Evolutionary conservation across 1,284 basidiomycete species (phyloP).

Genomic region (Melampsora occidentalis): DNA sequence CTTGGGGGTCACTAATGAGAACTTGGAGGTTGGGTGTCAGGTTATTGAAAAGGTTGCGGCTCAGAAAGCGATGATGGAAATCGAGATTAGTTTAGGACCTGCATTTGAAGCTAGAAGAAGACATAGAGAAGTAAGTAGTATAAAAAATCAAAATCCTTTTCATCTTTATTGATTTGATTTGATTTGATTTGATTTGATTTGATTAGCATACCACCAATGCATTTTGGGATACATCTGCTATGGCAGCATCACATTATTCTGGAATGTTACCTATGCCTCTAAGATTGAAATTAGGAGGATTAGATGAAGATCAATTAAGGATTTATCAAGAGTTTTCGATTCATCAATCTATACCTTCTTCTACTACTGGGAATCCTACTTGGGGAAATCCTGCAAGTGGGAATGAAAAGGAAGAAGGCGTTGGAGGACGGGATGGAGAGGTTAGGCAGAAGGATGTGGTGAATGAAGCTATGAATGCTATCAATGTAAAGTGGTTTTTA

Average conservation of each 20-base stretch:
- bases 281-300: conserved; percentile 76
- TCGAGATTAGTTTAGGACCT: conserved; percentile 80
- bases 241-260: conserved; percentile 70
- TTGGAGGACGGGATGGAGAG: background rate
- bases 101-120: conserved; percentile 81
- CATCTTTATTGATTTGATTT: background rate
- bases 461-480: background rate
- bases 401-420: too few relatives aligned
- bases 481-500: too few relatives aligned
- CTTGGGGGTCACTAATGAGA: conserved; percentile 80
- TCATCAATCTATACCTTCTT: conserved; percentile 17
- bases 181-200: background rate
- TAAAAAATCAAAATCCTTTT: background rate
- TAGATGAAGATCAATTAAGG: conserved; percentile 75
- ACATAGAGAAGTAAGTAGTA: conserved; percentile 70
- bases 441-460: conserved; percentile 7
- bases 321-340: conserved; percentile 95
- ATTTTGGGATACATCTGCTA: conserved; percentile 73
- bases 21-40: conserved; percentile 87
- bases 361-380: background rate
- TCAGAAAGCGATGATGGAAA: conserved; percentile 91
- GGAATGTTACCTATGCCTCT: conserved; percentile 82
- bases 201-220: conserved; percentile 38
- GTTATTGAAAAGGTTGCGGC: conserved; percentile 97
- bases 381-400: too few relatives aligned